These are phyloP conservation scores for Metschnikowia arizonensis DNA, from an alignment of 805 yeast genomes.

Conservation along the genomic window DNA sequence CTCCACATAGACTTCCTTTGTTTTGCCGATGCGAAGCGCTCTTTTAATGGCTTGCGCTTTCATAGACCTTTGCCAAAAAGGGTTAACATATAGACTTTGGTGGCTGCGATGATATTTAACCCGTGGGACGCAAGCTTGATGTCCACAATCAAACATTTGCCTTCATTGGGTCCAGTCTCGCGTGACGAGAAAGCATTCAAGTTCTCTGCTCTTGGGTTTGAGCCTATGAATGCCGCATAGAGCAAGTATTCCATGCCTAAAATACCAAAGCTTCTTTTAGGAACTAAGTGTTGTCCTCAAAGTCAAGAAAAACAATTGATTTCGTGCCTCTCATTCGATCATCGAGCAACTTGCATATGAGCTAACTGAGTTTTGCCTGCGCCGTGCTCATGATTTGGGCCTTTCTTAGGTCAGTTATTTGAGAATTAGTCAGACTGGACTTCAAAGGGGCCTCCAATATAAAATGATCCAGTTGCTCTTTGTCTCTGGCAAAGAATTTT, in stretches of 20 bases:
- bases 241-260: constrained; percentile 57
- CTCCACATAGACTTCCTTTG: constrained; percentile 61
- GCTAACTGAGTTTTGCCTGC: constrained; percentile 60
- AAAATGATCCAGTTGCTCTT: background rate
- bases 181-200: constrained; percentile 47
- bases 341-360: constrained; percentile 50
- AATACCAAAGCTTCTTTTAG: constrained; percentile 61
- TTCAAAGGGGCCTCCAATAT: no score
- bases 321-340: constrained; percentile 46
- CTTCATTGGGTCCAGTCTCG: constrained; percentile 33
- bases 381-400: constrained; percentile 55
- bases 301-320: constrained; percentile 64
- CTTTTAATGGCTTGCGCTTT: constrained; percentile 77
- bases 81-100: constrained; percentile 67
- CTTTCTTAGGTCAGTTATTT: constrained; percentile 8
- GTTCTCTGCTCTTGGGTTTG: constrained; percentile 48
- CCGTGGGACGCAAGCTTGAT: constrained; percentile 67
- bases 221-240: constrained; percentile 58
- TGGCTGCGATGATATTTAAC: constrained; percentile 61
- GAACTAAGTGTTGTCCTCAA: constrained; percentile 67
- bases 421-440: background rate
- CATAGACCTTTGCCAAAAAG: constrained; percentile 64
- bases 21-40: constrained; percentile 74
- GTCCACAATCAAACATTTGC: constrained; percentile 61
- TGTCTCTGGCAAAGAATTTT: background rate